These are phyloP conservation scores for Grosmannia clavigera DNA, from an alignment of 2,329 filamentous ascomycete genomes.

Conservation along the genomic window DNA sequence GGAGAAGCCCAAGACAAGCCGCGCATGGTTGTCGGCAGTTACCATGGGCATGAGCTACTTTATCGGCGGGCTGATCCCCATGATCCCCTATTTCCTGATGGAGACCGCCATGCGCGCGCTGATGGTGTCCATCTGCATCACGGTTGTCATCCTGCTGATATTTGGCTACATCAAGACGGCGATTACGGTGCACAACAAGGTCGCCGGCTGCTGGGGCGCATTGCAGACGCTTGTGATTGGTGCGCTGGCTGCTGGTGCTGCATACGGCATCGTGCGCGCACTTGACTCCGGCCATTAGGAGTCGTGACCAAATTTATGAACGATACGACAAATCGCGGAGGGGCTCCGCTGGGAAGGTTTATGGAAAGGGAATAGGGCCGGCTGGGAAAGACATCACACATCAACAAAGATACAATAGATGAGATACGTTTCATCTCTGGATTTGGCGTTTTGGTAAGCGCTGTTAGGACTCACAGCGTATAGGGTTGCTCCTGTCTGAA, in stretches of 20 bases:
- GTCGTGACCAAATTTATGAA: background rate
- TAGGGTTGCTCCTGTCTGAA: background rate
- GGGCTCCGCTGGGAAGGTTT: background rate
- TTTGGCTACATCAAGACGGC: constrained; percentile 57
- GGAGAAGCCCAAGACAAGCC: constrained; percentile 28
- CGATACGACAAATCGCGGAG: background rate
- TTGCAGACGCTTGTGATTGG: constrained; percentile 54
- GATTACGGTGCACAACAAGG: constrained; percentile 36
- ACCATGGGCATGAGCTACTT: constrained; percentile 60
- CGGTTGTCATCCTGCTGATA: constrained; percentile 44
- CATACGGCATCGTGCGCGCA: constrained; percentile 48
- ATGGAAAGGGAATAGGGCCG: background rate
- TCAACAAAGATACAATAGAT: background rate
- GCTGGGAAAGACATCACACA: background rate
- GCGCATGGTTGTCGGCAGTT: constrained; percentile 42
- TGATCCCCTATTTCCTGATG: constrained; percentile 57
- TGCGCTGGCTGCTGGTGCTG: constrained; percentile 51
- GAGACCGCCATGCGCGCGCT: constrained; percentile 34
- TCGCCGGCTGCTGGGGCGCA: constrained; percentile 44
- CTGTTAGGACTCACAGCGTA: background rate
- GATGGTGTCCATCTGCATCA: constrained; percentile 46
- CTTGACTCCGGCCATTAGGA: constrained; percentile 27
- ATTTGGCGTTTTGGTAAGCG: background rate
- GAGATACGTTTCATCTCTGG: background rate
- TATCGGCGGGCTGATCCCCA: constrained; percentile 56